Evolutionary conservation across 2,329 filamentous ascomycete species (phyloP).

Genomic region (Cercospora sp.): DNA sequence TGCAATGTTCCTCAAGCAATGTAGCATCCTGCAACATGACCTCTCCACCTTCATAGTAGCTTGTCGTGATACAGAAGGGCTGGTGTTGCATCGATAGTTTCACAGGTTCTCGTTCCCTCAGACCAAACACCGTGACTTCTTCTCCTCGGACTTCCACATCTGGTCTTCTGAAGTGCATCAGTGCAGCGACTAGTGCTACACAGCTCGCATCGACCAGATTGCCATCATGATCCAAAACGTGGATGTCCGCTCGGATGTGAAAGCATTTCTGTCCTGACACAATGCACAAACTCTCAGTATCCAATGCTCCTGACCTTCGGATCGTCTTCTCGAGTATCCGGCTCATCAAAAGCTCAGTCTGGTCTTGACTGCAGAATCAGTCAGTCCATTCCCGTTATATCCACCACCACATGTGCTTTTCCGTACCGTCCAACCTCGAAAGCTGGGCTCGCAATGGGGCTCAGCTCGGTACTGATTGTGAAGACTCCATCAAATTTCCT

Average conservation of each 20-base stretch:
- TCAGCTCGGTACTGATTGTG: slow-evolving; percentile 86
- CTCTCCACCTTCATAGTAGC: slow-evolving; percentile 73
- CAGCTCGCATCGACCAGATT: slow-evolving; percentile 85
- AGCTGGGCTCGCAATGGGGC: slow-evolving; percentile 85
- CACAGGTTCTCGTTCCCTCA: slow-evolving; percentile 85
- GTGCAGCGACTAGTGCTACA: slow-evolving; percentile 80
- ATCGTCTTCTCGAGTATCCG: slow-evolving; percentile 91
- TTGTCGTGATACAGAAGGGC: slow-evolving; percentile 88
- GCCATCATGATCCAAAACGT: slow-evolving; percentile 88
- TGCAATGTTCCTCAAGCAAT: slow-evolving; percentile 73
- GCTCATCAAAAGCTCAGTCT: slow-evolving; percentile 76
- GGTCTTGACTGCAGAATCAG: slow-evolving; percentile 55
- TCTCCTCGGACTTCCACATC: slow-evolving; percentile 87
- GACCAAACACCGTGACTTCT: slow-evolving; percentile 77
- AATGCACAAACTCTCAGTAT: slow-evolving; percentile 94
- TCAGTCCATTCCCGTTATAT: slow-evolving; percentile 54
- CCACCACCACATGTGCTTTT: slow-evolving; percentile 31
- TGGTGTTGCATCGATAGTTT: slow-evolving; percentile 88
- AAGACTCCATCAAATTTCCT: slow-evolving; percentile 95
- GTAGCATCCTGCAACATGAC: slow-evolving; percentile 71
- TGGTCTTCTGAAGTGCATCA: slow-evolving; percentile 88
- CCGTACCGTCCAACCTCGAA: slow-evolving; percentile 77
- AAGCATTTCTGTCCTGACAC: slow-evolving; percentile 89
- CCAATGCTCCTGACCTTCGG: slow-evolving; percentile 85
- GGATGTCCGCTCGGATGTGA: slow-evolving; percentile 85